Percentiles rank a stretch among this genome's conserved stretches.
Conservation (phyloP, 2,329 filamentous ascomycete species). For the Curvularia hawaiiensis region DNA sequence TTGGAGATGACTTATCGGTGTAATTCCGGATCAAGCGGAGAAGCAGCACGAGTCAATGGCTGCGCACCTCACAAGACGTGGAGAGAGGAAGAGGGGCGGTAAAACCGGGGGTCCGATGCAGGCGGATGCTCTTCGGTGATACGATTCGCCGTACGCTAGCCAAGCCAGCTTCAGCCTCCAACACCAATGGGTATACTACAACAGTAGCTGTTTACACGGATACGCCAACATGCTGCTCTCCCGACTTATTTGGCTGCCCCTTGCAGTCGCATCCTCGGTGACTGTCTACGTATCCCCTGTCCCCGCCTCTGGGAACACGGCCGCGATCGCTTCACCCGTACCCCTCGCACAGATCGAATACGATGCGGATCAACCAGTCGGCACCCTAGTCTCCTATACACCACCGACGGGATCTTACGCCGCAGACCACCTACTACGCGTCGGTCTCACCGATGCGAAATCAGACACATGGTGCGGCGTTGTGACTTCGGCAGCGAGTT, state of each 20-base stretch:
- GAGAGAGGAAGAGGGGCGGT: background rate
- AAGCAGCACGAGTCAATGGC: slow-evolving; percentile 3
- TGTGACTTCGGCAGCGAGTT: slow-evolving; percentile 52
- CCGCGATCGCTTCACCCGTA: slow-evolving; percentile 43
- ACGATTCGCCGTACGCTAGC: slow-evolving; percentile 20
- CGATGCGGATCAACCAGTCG: slow-evolving; percentile 44
- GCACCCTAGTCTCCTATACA: slow-evolving; percentile 45
- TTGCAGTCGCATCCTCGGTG: slow-evolving; percentile 47
- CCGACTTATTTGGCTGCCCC: slow-evolving; percentile 43
- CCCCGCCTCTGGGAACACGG: slow-evolving; percentile 66
- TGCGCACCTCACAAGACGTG: slow-evolving; percentile 1
- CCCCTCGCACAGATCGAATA: slow-evolving; percentile 53
- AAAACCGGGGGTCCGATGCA: slow-evolving; percentile 5
- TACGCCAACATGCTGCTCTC: slow-evolving; percentile 45
- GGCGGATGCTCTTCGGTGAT: slow-evolving; percentile 20
- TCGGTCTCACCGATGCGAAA: slow-evolving; percentile 51
- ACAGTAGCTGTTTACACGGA: slow-evolving; percentile 3
- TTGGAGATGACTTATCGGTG: slow-evolving; percentile 11
- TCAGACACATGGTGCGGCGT: slow-evolving; percentile 51
- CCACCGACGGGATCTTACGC: slow-evolving; percentile 43
- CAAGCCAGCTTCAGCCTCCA: slow-evolving; percentile 20
- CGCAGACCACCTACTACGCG: slow-evolving; percentile 48
- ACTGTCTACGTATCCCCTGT: slow-evolving; percentile 70
- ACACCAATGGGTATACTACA: slow-evolving; percentile 12
- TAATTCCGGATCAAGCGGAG: slow-evolving; percentile 15